Evolutionary conservation across 768 basidiomycete genomes (phyloP), one percentile per base, ranked within the genome.

Genomic region (Psilocybe tampanensis): DNA sequence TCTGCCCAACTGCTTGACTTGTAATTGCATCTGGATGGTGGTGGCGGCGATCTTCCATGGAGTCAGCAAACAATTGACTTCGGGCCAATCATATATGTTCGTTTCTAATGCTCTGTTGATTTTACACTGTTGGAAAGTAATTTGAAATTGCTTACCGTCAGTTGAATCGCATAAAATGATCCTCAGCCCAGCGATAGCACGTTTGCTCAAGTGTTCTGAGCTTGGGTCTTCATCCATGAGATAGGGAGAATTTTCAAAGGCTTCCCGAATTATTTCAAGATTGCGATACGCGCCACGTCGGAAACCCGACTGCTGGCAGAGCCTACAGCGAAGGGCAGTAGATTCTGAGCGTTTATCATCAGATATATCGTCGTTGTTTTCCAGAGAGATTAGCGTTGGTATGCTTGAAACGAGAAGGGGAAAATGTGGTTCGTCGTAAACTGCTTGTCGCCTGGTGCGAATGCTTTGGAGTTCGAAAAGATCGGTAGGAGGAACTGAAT

Each of bases 1-100:
- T 47, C 86, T 81, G 17, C 86, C 88, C 64, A 93, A 73, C 62
- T 90, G 89, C 66, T 88, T 84, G 52, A 93, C 76, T 42, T 86
- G 83, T 36, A 93, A 80, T 56, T 91, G 88, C 59, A 92, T 80
- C 62, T 91, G 87, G 53, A 92, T 88, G 5, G 88, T 86, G 0
- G 92, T 92, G 2, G 89, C 89, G 9, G 89, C 84, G 22, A 93
- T 81, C 65, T 89, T 90, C 90, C 92, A 94, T 0, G 90, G 92
- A 59, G 89, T 92, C 24, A 93, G 74, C 29, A 89, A 74, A 9
- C 84, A 85, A 0, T 84, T 85, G 12, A 87, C 80, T 58, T 81
- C 77, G 18, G 84, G 81, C 80, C 84, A 86, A 53, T 81, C 83
- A 48, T 79, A 80, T 49, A 82, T 73, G 36, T 83, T 82, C 18